Evolutionary conservation across 1,284 basidiomycete genomes (phyloP), one percentile per base, ranked within the genome.

Genomic region (Malassezia japonica): DNA sequence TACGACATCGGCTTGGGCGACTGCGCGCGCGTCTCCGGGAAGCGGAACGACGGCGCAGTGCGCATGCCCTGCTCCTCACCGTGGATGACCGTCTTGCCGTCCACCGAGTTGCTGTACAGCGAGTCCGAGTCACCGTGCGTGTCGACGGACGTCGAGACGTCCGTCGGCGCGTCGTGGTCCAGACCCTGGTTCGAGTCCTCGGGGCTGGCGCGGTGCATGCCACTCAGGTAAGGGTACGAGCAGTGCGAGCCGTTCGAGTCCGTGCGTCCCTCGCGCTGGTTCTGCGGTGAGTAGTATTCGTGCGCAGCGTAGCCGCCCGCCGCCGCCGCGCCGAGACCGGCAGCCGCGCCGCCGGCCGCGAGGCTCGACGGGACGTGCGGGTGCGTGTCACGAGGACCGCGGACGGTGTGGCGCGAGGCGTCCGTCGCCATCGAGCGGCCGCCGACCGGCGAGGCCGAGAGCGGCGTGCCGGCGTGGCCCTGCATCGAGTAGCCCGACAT

Each of bases 211-310:
- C 57, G 61, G 20, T 64, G 58, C 47, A 64, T 60, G 13, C 57
- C 58, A n/a, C 51, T 50, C 1, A 67, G 54, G 44, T 57, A 68
- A 0, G 65, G 65, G 56, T 69, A 65, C 16, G 57, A 62, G 25
- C 58, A 57, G 52, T 67, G 63, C 6, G 56, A 56, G 2, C 55
- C 62, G 2, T 25, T 47, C 28, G 56, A 52, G 23, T 41, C 48
- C 29, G 36, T 4, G 2, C 47, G 33, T 0, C 46, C 43, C 9
- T 38, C 44, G 2, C 53, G 13, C 2, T 55, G 53, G 5, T 47
- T 44, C 9, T 31, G 35, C 3, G 50, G 55, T 0, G 24, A 13
- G 37, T 62, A 50, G 32, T 18, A 12, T 13, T 37, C 29, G 24
- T 54, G 45, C 3, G 38, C 29, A 3, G 46, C 37, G 27, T 48